Percentiles rank a stretch among this genome's conserved stretches.
Conservation (phyloP, 2,329 filamentous ascomycete species). For the Alternaria burnsii region DNA sequence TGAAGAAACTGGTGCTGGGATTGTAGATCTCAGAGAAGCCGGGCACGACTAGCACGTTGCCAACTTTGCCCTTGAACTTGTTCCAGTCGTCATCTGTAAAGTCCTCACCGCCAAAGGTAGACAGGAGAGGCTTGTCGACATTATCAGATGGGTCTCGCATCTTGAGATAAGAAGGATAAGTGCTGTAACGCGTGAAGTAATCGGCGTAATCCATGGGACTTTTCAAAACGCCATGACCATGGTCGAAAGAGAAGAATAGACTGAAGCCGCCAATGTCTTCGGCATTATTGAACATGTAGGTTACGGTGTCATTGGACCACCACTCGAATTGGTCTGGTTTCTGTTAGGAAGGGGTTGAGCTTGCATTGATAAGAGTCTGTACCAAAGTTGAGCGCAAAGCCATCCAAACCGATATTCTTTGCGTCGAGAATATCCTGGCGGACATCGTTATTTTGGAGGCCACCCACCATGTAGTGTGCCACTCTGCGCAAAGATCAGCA, state of each 20-base stretch:
- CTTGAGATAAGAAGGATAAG: slow-evolving; percentile 38
- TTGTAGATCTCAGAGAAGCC: slow-evolving; percentile 36
- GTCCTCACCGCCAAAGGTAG: slow-evolving; percentile 44
- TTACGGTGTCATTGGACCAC: slow-evolving; percentile 42
- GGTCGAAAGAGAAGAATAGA: slow-evolving; percentile 52
- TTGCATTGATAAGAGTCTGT: slow-evolving; percentile 3
- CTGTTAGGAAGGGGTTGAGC: background rate
- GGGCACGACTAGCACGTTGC: slow-evolving; percentile 43
- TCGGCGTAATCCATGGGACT: slow-evolving; percentile 37
- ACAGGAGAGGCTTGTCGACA: slow-evolving; percentile 38
- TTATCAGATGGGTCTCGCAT: slow-evolving; percentile 22
- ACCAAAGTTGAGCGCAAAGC: slow-evolving; percentile 48
- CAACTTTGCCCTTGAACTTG: slow-evolving; percentile 37
- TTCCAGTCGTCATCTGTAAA: slow-evolving; percentile 27
- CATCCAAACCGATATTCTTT: slow-evolving; percentile 44
- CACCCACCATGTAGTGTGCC: slow-evolving; percentile 39
- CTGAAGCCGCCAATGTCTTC: slow-evolving; percentile 37
- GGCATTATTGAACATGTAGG: slow-evolving; percentile 44
- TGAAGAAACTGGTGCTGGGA: slow-evolving; percentile 34
- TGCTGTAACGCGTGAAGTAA: slow-evolving; percentile 35
- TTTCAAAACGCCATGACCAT: slow-evolving; percentile 30
- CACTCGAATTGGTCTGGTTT: slow-evolving; percentile 16
- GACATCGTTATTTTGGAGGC: slow-evolving; percentile 27
- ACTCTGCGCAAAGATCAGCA: slow-evolving; percentile 18
- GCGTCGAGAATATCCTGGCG: slow-evolving; percentile 40